A percentile compares a stretch with the other conserved stretches of the same genome.
These are phyloP conservation scores for Nidula microcarpa DNA, from an alignment of 768 basidiomycete genomes.

Conservation along the genomic window DNA sequence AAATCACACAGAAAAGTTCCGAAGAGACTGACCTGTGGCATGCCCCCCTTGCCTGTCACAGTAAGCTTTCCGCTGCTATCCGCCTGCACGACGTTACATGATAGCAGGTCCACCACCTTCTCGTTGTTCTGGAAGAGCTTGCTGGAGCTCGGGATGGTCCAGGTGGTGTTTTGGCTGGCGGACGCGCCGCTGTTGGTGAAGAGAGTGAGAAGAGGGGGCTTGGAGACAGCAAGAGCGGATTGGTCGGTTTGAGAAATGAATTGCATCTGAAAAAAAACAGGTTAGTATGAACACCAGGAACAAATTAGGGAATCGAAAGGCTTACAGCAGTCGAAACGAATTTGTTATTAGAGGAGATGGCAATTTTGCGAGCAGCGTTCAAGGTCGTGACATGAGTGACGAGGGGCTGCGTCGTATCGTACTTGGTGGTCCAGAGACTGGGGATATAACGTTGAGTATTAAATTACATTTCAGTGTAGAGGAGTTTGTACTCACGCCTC, in stretches of 20 bases:
- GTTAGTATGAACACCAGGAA: neutral
- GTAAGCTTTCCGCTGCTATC: slow-evolving; percentile 37
- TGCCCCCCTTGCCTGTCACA: slow-evolving; percentile 34
- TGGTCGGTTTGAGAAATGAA: slow-evolving; percentile 37
- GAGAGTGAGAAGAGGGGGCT: slow-evolving; percentile 53
- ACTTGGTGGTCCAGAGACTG: slow-evolving; percentile 62
- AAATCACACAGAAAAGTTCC: too few species aligned
- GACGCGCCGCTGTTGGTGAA: slow-evolving; percentile 50
- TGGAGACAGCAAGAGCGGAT: slow-evolving; percentile 44
- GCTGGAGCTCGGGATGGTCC: slow-evolving; percentile 33
- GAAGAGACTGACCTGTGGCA: slow-evolving; percentile 35
- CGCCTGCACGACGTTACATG: slow-evolving; percentile 35
- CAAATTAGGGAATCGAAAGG: neutral
- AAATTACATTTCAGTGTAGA: too few species aligned
- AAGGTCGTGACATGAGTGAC: slow-evolving; percentile 41
- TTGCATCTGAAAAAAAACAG: slow-evolving; percentile 28
- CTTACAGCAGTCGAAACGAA: slow-evolving; percentile 48
- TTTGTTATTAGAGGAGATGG: slow-evolving; percentile 33
- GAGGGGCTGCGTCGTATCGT: slow-evolving; percentile 44
- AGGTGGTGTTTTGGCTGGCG: slow-evolving; percentile 26
- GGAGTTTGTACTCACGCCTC: slow-evolving; percentile 37
- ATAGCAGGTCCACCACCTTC: slow-evolving; percentile 49
- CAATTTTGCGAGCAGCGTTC: slow-evolving; percentile 52
- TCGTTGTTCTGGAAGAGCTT: slow-evolving; percentile 36
- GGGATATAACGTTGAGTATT: too few species aligned